Percentiles rank a stretch among this genome's conserved stretches.
These are phyloP conservation scores for Harringtonia aguacate DNA, from an alignment of 2,329 filamentous ascomycete species.

Conservation along the genomic window DNA sequence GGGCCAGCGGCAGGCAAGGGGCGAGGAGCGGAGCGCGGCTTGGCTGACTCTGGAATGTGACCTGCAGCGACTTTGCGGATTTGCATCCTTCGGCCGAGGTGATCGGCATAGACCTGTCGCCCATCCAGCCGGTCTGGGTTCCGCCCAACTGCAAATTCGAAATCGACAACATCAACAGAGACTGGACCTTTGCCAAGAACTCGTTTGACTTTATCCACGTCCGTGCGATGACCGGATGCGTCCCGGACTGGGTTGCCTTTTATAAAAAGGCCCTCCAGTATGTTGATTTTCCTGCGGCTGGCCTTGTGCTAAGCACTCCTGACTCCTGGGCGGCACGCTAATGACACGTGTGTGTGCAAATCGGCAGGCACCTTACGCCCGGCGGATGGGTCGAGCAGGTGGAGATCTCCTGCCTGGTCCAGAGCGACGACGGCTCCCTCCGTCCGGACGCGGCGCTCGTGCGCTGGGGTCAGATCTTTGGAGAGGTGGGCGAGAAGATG, in stretches of 20 bases:
- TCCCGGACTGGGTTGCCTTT: slow-evolving; percentile 40
- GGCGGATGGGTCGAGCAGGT: slow-evolving; percentile 26
- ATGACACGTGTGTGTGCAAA: slow-evolving; percentile 16
- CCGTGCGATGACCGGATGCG: slow-evolving; percentile 40
- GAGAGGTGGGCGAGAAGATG: slow-evolving; percentile 1
- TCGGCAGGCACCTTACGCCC: slow-evolving; percentile 29
- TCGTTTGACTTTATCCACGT: slow-evolving; percentile 50
- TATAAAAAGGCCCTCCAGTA: slow-evolving; percentile 24
- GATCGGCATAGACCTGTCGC: slow-evolving; percentile 36
- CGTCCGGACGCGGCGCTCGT: slow-evolving; percentile 10
- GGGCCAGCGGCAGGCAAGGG: not conserved
- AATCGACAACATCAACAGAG: slow-evolving; percentile 46
- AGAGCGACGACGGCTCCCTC: slow-evolving; percentile 16
- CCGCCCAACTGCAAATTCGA: slow-evolving; percentile 53
- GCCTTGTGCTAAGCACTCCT: too few relatives aligned
- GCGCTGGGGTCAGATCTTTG: slow-evolving; percentile 9
- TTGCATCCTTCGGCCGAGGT: slow-evolving; percentile 27
- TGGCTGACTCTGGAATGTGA: not conserved
- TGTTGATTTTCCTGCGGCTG: not conserved
- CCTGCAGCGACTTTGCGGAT: slow-evolving; percentile 27
- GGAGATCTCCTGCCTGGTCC: slow-evolving; percentile 5
- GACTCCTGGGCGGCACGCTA: too few relatives aligned
- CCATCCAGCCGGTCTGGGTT: slow-evolving; percentile 36
- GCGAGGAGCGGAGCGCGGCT: not conserved
- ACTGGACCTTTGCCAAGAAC: slow-evolving; percentile 32